Evolutionary conservation across 169 alveolate genomes (phyloP), one percentile per base, ranked within the genome.

Genomic region (Perkinsus marinus): DNA sequence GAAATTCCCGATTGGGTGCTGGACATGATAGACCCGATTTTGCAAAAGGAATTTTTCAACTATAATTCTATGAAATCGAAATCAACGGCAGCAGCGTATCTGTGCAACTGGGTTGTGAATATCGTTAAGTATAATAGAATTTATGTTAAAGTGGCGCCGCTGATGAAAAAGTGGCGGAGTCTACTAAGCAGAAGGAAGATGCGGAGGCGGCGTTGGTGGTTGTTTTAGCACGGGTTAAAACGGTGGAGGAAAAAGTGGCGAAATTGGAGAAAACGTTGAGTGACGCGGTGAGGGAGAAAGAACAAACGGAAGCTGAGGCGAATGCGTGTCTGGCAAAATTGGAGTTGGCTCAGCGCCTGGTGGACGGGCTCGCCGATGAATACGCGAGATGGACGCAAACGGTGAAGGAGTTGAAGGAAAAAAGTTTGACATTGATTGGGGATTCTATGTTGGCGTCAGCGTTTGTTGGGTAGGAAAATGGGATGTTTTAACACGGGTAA

Each of bases 331-430:
- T 94, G 90, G 96, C 95, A 43, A 97, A 97, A 94, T 96, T 98
- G 68, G 96, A 95, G 39, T 95, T 98, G 68, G 99, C 99, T 7
- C 98, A 98, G 94, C 96, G 98, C 92, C 94, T 98, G 89, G 98
- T 97, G 36, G 98, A 97, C 39, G 98, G 98, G 92, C 95, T 98
- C 92, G 98, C 99, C 26, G 98, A 97, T 93, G 99, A 98, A 94
- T 97, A 98, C 95, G 95, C 96, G 91, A 96, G 99, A 89, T 98
- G 99, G 99, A 97, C 98, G 37, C 97, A 96, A 90, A 97, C 97
- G 68, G 99, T 98, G 36, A 96, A 95, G 91, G 96, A 96, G 22
- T 96, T 96, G 92, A 97, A 97, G 93, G 94, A 96, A 39, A 96
- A 97, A 90, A 96, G 95, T 79, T 94, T 96, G 89, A 97, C 97